phyloP scores from a whole-genome alignment of 192 early-diverging fungal genomes.

The Pilaira anomala region DNA sequence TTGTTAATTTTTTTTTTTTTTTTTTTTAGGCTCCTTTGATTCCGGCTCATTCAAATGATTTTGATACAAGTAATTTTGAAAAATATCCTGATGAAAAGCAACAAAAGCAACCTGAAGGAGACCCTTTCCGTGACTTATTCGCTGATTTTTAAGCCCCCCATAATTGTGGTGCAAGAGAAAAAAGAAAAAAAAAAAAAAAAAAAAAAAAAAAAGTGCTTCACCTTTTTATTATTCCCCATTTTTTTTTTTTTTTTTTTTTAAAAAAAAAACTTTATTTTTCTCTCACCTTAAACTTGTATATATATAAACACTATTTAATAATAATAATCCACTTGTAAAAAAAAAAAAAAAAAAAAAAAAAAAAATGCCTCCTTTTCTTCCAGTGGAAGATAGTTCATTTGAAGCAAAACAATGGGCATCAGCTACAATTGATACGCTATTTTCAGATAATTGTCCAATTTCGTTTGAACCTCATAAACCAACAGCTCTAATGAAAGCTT shows the following conservation, averaged over 20 bases:
- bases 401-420: constrained; percentile 21
- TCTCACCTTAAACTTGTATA: not conserved
- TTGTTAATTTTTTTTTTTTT: not conserved
- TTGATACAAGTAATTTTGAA: constrained; percentile 40
- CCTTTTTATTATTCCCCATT: not conserved
- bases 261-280: not conserved
- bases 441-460: constrained; percentile 17
- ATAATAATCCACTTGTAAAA: too few species aligned
- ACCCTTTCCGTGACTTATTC: constrained; percentile 82
- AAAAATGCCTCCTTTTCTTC: constrained; percentile 8
- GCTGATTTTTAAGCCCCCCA: constrained; percentile 59
- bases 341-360: too few species aligned
- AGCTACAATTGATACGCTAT: constrained; percentile 11
- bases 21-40: constrained; percentile 26
- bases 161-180: too few species aligned
- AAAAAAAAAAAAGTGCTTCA: not conserved
- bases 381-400: constrained; percentile 10
- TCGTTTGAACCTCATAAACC: constrained; percentile 16
- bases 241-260: too few species aligned
- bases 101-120: constrained; percentile 39
- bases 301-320: too few species aligned
- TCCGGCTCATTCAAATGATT: constrained; percentile 25
- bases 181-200: too few species aligned
- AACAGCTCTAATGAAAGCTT: not conserved
- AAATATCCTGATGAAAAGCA: constrained; percentile 51